Base-by-base conservation (phyloP, 1,284 basidiomycete species). In the Pseudomicrostroma phylloplanum region DNA sequence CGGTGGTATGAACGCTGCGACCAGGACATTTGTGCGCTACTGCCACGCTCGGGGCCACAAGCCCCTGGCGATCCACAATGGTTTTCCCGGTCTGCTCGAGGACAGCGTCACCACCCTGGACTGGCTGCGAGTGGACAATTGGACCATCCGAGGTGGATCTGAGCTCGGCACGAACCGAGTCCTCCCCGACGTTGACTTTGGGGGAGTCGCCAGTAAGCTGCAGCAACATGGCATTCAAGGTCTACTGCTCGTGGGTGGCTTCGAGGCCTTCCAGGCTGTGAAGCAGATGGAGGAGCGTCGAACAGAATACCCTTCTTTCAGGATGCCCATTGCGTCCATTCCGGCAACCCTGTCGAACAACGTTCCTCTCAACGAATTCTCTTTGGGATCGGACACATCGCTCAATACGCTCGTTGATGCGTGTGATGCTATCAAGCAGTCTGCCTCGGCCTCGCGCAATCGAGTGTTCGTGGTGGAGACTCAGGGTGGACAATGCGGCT, bases 1-100 rank as follows among this genome's bases (percentile, higher is more conserved):
- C 2, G 93, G 94, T 61, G 94, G 96, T 12, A 97, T 98, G 91
- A 97, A 98, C 78, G 93, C 93, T 0, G 94, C 94, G 0, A 96
- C 92, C 0, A 88, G 94, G 54, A 88, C 93, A 40, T 92, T 91
- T 0, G 92, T 91, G 7, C 89, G 94, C 17, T 96, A 91, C 83
- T 97, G 92, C 79, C 82, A 94, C 67, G 87, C 87, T 64, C 89
- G 91, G 74, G 94, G 96, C 0, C 94, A 98, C 80, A 89, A 85
- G 21, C 89, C 93, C 15, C 83, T 96, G 36, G 91, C 88, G 0
- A 87, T 99, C 71, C 87, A 93, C 83, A 98, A 97, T 79, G 93
- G 96, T 26, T 97, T 97, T 84, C 87, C 87, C 48, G 94, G 94
- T 40, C 83, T 98, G 8, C 85, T 97, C 23, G 90, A 96, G 64